phyloP scores from a whole-genome alignment of 805 yeast genomes.

The Cyberlindnera samutprakarnensis region DNA sequence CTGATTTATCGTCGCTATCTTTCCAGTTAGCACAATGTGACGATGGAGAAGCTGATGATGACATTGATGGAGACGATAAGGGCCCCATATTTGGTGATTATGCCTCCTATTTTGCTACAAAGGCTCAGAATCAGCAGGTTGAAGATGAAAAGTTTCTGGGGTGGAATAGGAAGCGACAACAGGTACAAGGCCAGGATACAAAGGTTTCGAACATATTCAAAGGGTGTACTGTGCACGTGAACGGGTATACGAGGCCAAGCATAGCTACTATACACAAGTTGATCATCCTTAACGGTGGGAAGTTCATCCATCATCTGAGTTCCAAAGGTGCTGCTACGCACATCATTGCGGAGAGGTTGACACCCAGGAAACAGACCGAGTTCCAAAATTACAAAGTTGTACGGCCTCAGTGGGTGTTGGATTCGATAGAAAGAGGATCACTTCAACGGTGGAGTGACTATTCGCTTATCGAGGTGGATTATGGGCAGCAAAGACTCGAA shows the following conservation, averaged over 20 bases:
- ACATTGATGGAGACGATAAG: not conserved
- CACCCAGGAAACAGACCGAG: slow-evolving; percentile 66
- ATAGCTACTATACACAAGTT: slow-evolving; percentile 61
- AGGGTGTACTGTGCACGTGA: slow-evolving; percentile 67
- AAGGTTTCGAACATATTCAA: slow-evolving; percentile 37
- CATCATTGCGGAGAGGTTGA: slow-evolving; percentile 69
- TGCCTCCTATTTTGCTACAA: slow-evolving; percentile 54
- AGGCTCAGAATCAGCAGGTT: slow-evolving; percentile 53
- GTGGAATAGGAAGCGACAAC: slow-evolving; percentile 38
- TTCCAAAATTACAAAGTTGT: slow-evolving; percentile 69
- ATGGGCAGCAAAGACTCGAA: slow-evolving; percentile 43
- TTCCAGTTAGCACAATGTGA: slow-evolving; percentile 12
- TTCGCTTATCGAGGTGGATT: slow-evolving; percentile 41
- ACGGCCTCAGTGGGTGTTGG: slow-evolving; percentile 73
- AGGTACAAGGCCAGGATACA: slow-evolving; percentile 9
- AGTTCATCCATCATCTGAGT: slow-evolving; percentile 56
- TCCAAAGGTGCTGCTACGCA: slow-evolving; percentile 78
- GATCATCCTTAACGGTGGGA: slow-evolving; percentile 76
- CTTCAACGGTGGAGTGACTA: slow-evolving; percentile 68
- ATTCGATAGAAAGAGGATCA: slow-evolving; percentile 42
- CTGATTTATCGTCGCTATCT: slow-evolving; percentile 4
- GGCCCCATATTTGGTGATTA: slow-evolving; percentile 56
- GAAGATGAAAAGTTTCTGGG: slow-evolving; percentile 41
- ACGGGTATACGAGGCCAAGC: slow-evolving; percentile 85
- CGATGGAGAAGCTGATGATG: not conserved